Evolutionary conservation across 305 asterid species (phyloP), one percentile per base, ranked within the genome.

Genomic region (Nicotiana rustica): DNA sequence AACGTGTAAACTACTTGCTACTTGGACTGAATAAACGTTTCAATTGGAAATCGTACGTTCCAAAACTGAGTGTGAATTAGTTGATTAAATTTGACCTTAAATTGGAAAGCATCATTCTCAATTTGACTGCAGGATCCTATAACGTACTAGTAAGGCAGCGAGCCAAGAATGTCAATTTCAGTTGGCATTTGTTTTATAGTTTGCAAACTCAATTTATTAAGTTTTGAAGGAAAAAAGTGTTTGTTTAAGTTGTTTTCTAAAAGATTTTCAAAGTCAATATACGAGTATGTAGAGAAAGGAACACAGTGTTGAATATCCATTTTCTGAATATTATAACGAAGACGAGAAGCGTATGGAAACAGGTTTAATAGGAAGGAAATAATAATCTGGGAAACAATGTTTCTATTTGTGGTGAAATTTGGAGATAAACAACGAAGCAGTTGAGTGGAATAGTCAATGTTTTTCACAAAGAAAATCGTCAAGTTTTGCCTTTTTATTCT

Each of bases 391-490:
- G 41, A 36, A 70, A 61, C 41, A 38, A 69, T 70, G 78, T 41
- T 71, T 12, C 38, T 36, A 69, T 41, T 38, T 69, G 57, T 44
- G 60, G 60, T 71, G 78, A 71, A 44, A 6, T 44, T 70, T 18
- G 35, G 59, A 70, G 44, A 36, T 36, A 36, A 36, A 36, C 44
- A 69, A 18, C 5, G 77, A 31, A 68, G 41, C 31, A 68, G 8
- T 36, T 5, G 44, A 36, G 44, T 36, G 8, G 9, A 68, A 18
- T 69, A 69, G 59, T 69, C 78, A 44, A 44, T 18, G 13, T 41
- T 0, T 18, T 44, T 70, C 21, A 70, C 78, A 70, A 69, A 19
- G 78, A 70, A 41, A 47, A 47, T 49, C 38, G 21, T 21, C 33
- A 73, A 25, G 64, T 73, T 5, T 7, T 49, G 14, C 36, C 44